Percentiles rank a stretch among this genome's conserved stretches.
These are phyloP conservation scores for Penicillium subrubescens DNA, from an alignment of 495 filamentous ascomycete genomes.

Conservation along the genomic window DNA sequence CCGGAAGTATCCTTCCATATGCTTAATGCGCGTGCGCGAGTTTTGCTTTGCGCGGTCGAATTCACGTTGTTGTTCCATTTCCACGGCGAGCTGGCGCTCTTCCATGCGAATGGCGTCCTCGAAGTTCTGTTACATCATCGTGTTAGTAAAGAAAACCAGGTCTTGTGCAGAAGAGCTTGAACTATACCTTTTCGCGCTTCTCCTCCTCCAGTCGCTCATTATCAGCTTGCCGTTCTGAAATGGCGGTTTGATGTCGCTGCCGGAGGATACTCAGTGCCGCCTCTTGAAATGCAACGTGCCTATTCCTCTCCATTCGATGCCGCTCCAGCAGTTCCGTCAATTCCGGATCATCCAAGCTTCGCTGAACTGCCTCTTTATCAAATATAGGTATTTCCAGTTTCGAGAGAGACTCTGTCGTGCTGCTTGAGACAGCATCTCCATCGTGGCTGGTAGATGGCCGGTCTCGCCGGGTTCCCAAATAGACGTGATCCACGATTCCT, in stretches of 20 bases:
- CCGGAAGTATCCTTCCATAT: slow-evolving; percentile 80
- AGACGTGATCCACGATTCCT: slow-evolving; percentile 31
- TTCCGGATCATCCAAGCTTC: slow-evolving; percentile 50
- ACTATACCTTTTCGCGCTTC: slow-evolving; percentile 56
- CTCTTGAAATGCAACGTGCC: slow-evolving; percentile 58
- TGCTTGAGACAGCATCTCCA: slow-evolving; percentile 3
- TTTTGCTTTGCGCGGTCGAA: slow-evolving; percentile 61
- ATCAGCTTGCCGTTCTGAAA: slow-evolving; percentile 30
- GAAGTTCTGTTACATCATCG: slow-evolving; percentile 37
- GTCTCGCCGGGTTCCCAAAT: slow-evolving; percentile 30
- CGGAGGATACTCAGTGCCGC: slow-evolving; percentile 35
- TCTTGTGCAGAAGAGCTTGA: slow-evolving; percentile 22
- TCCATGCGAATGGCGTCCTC: slow-evolving; percentile 62
- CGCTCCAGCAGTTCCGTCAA: slow-evolving; percentile 52
- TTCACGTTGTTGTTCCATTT: slow-evolving; percentile 61
- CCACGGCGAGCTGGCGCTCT: slow-evolving; percentile 72
- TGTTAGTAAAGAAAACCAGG: slow-evolving; percentile 14
- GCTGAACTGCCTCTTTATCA: slow-evolving; percentile 39
- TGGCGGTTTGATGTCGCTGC: slow-evolving; percentile 35
- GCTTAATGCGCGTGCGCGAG: slow-evolving; percentile 67
- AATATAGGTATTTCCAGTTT: slow-evolving; percentile 43
- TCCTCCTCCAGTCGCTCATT: slow-evolving; percentile 49
- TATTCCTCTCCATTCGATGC: slow-evolving; percentile 58
- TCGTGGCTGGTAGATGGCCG: slow-evolving; percentile 7
- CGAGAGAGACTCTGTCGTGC: slow-evolving; percentile 21